Percentiles rank a stretch among this genome's conserved stretches.
phyloP scores from a whole-genome alignment of 1,284 basidiomycete genomes.

The Trametes hirsuta region DNA sequence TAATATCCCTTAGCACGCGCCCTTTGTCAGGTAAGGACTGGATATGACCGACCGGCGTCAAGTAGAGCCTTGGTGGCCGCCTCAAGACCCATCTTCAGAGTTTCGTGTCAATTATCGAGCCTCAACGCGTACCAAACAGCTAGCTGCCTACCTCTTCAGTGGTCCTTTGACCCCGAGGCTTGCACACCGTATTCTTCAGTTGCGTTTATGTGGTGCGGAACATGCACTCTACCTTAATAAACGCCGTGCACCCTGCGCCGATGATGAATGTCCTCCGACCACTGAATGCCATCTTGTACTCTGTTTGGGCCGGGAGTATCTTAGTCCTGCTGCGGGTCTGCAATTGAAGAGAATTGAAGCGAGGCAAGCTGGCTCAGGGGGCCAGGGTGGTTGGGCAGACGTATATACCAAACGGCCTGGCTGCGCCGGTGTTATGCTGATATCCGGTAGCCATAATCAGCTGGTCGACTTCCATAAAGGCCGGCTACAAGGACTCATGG shows the following conservation, averaged over 20 bases:
- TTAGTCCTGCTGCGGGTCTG: too few species aligned
- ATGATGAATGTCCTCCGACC: slow-evolving; percentile 68
- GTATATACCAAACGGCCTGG: too few species aligned
- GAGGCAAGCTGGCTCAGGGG: too few species aligned
- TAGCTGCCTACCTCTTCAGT: slow-evolving; percentile 64
- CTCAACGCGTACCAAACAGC: neutral
- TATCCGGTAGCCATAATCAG: too few species aligned
- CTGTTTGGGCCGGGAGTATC: too few species aligned
- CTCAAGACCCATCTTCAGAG: slow-evolving; percentile 73
- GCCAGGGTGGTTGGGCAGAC: too few species aligned
- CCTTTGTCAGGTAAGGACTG: neutral
- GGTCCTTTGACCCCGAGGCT: slow-evolving; percentile 62
- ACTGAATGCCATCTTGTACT: slow-evolving; percentile 29
- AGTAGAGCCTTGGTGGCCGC: slow-evolving; percentile 84
- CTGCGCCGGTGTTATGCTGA: too few species aligned
- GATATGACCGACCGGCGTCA: slow-evolving; percentile 64
- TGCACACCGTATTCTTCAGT: slow-evolving; percentile 26
- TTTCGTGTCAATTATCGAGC: neutral
- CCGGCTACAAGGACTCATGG: too few species aligned
- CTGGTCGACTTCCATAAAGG: too few species aligned
- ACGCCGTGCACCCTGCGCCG: slow-evolving; percentile 81
- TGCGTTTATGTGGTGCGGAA: neutral
- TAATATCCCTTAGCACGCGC: neutral
- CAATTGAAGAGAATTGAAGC: too few species aligned
- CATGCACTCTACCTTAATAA: slow-evolving; percentile 64